Conservation (phyloP, 495 filamentous ascomycete genomes). For the Barbatosphaeria neglecta region DNA sequence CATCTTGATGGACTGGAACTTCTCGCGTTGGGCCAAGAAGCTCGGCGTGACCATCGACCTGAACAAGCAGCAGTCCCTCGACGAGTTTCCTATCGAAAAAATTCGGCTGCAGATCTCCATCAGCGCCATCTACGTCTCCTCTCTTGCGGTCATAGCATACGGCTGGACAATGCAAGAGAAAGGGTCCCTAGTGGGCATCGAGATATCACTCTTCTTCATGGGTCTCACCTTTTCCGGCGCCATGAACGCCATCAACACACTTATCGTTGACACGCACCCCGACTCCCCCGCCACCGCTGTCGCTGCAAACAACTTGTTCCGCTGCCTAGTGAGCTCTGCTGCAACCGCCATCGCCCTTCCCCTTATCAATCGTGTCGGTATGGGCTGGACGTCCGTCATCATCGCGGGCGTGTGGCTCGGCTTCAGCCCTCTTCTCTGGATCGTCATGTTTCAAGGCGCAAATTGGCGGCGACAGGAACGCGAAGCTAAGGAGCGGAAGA, state of each 20-base stretch:
- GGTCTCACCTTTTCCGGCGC: constrained; percentile 17
- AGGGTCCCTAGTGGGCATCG: constrained; percentile 21
- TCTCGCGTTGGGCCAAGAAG: constrained; percentile 19
- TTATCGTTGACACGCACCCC: constrained; percentile 36
- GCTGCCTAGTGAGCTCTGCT: constrained; percentile 34
- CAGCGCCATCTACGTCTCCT: constrained; percentile 24
- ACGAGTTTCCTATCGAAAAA: constrained; percentile 26
- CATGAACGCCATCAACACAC: constrained; percentile 15
- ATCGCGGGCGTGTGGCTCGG: constrained; percentile 19
- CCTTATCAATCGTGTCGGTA: constrained; percentile 30
- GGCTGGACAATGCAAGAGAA: constrained; percentile 34
- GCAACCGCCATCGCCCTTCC: constrained; percentile 27
- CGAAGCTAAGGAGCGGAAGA: constrained; percentile 7
- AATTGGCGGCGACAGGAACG: constrained; percentile 22
- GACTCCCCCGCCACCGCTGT: constrained; percentile 28
- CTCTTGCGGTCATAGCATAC: constrained; percentile 26
- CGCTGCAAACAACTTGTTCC: constrained; percentile 36
- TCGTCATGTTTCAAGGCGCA: constrained; percentile 21
- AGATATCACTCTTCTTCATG: constrained; percentile 25
- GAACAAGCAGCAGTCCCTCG: constrained; percentile 32
- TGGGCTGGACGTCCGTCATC: constrained; percentile 36
- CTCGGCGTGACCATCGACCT: constrained; percentile 19
- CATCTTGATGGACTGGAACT: constrained; percentile 31
- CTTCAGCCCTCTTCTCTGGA: constrained; percentile 21
- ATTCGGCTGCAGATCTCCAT: constrained; percentile 26